These are phyloP conservation scores for Talaromyces ruber DNA, from an alignment of 495 filamentous ascomycete genomes.

Conservation along the genomic window DNA sequence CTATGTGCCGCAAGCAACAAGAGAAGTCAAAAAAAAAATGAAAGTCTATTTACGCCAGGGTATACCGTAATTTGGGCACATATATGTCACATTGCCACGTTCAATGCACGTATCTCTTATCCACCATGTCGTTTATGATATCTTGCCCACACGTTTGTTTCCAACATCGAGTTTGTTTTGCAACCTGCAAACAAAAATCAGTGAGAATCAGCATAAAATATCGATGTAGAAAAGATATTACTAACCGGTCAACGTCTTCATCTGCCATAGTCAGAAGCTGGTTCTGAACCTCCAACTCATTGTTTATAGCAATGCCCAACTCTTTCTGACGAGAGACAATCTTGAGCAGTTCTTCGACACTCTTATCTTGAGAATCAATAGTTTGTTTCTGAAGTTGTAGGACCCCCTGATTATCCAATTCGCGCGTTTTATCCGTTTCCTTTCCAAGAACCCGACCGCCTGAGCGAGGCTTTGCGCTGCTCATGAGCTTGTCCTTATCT, in stretches of 20 bases:
- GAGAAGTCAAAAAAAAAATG: background rate
- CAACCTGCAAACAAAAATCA: conserved; percentile 32
- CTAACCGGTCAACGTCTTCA: conserved; percentile 59
- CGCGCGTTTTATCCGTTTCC: conserved; percentile 81
- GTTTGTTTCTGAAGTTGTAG: conserved; percentile 75
- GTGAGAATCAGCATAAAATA: background rate
- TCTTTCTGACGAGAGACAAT: conserved; percentile 75
- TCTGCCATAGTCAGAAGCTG: conserved; percentile 69
- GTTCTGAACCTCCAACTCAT: conserved; percentile 79
- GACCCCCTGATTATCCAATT: conserved; percentile 85
- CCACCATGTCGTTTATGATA: conserved; percentile 38
- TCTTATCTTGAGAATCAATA: conserved; percentile 79
- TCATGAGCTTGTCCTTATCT: conserved; percentile 49
- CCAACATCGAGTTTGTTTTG: conserved; percentile 72
- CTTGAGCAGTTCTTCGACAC: conserved; percentile 65
- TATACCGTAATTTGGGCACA: background rate
- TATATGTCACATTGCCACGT: background rate
- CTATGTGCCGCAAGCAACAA: background rate
- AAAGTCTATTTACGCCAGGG: background rate
- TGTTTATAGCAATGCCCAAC: conserved; percentile 75
- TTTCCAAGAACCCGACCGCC: conserved; percentile 62
- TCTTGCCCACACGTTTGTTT: conserved; percentile 72
- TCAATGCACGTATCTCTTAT: background rate
- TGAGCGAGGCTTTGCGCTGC: conserved; percentile 14
- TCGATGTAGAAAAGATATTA: conserved; percentile 9